Evolutionary conservation across 2,329 filamentous ascomycete species (phyloP), one percentile per base, ranked within the genome.

Genomic region (Phaeoacremonium minimum): DNA sequence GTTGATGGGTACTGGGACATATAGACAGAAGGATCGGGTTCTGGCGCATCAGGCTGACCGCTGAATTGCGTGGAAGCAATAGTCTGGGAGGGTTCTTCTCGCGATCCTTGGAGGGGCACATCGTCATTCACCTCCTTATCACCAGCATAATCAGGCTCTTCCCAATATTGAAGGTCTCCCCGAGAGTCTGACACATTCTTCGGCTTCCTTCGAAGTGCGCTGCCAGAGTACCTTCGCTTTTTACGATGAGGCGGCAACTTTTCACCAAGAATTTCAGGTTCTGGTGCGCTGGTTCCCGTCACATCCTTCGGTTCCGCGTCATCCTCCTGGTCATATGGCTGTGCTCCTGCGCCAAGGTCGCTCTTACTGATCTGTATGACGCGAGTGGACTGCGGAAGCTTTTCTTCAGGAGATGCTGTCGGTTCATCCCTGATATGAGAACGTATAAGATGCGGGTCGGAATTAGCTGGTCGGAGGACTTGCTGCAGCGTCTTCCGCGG

Each of bases 141-240:
- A 3, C 80, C 86, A 29, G 81, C 80, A 52, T 94, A 91, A 15
- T 90, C 88, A 18, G 91, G 87, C 48, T 94, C 87, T 52, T 95
- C 89, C 50, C 85, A 90, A 49, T 90, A 95, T 56, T 95, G 83
- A n/a, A 96, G 70, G 44, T 86, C 76, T n/a, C 87, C 85, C 35
- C 84, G 72, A 8, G 77, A 71, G 11, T 83, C 76, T 14, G 73
- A 75, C 6, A 95, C 83, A 44, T 88, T 85, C 38, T 76, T 68
- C 16, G 87, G 84, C 51, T 85, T 83, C 40, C 79, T 69, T 22
- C 86, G 80, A 17, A 96, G 72, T 5, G 88, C 89, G 46, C 87
- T 87, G 33, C 89, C 90, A 6, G 89, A 96, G 58, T 94, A 93
- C 16, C 91, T 82, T 41, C 90, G 77, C 55, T 77, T 80, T 40